These are phyloP conservation scores for Kodamaea derodonti DNA, from an alignment of 1,139 yeast species.

Conservation along the genomic window DNA sequence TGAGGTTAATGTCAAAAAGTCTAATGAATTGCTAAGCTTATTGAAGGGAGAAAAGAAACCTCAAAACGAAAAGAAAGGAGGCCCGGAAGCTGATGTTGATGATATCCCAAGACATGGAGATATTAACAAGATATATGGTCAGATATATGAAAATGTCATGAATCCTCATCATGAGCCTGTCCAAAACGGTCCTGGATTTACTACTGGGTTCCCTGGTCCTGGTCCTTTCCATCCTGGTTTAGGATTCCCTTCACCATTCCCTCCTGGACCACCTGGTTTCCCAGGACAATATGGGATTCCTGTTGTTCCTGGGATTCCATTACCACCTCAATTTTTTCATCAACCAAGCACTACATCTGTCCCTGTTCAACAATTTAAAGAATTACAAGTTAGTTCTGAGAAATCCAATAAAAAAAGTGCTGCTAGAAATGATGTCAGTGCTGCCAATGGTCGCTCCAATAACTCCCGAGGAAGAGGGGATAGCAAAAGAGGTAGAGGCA, in stretches of 20 bases:
- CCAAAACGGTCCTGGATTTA: conserved; percentile 7
- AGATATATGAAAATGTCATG: conserved; percentile 44
- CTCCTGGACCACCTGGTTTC: conserved; percentile 16
- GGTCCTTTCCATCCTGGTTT: not conserved
- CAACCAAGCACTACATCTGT: conserved; percentile 1
- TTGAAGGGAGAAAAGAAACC: conserved; percentile 23
- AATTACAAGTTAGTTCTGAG: not conserved
- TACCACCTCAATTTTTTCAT: conserved; percentile 35
- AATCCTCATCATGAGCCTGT: conserved; percentile 27
- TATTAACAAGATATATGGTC: conserved; percentile 43
- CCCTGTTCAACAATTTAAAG: conserved; percentile 1
- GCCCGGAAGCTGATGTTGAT: conserved; percentile 21
- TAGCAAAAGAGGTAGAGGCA: conserved; percentile 21
- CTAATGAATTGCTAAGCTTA: conserved; percentile 22
- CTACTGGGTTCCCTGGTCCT: conserved; percentile 11
- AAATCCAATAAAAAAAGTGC: too few species aligned
- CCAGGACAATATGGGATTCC: conserved; percentile 15
- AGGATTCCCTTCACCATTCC: conserved; percentile 4
- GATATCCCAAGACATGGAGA: conserved; percentile 22
- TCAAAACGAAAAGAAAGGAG: conserved; percentile 15
- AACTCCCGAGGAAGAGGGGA: conserved; percentile 7
- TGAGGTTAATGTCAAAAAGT: conserved; percentile 12
- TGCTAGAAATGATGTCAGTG: not conserved
- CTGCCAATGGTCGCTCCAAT: not conserved
- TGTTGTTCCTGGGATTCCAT: conserved; percentile 24